Evolutionary conservation across 73 alveolate species (phyloP).

Genomic region (Durusdinium trenchii): DNA sequence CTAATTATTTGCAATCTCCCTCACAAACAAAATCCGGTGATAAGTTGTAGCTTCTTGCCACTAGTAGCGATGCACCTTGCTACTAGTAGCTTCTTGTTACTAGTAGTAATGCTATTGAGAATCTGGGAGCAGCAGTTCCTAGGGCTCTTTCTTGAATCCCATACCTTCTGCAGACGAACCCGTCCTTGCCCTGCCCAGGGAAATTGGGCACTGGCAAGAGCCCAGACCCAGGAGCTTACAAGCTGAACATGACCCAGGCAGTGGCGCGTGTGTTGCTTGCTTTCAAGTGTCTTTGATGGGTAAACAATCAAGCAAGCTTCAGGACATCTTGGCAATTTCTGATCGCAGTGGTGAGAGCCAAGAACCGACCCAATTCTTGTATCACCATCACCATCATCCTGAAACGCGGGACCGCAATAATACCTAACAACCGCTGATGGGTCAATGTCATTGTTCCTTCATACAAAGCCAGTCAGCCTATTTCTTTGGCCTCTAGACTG

Average conservation of each 20-base stretch:
- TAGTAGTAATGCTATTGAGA: no score
- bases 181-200: no score
- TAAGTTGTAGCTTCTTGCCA: no score
- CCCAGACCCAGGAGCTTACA: constrained; percentile 85
- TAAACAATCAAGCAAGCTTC: no score
- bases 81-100: no score
- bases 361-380: not conserved
- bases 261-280: not conserved
- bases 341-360: not conserved
- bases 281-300: not conserved
- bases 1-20: no score
- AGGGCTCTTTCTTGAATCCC: no score
- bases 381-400: not conserved
- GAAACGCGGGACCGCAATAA: not conserved
- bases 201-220: constrained; percentile 68
- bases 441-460: not conserved
- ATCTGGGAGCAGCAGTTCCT: no score
- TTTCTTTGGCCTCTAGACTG: not conserved
- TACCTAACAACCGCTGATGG: not conserved
- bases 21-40: no score
- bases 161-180: no score
- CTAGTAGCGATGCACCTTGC: no score
- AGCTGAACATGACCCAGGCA: constrained; percentile 71
- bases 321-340: no score
- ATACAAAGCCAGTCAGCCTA: not conserved